These are phyloP conservation scores for Fusarium oligoseptatum DNA, from an alignment of 2,329 filamentous ascomycete species.

Conservation along the genomic window DNA sequence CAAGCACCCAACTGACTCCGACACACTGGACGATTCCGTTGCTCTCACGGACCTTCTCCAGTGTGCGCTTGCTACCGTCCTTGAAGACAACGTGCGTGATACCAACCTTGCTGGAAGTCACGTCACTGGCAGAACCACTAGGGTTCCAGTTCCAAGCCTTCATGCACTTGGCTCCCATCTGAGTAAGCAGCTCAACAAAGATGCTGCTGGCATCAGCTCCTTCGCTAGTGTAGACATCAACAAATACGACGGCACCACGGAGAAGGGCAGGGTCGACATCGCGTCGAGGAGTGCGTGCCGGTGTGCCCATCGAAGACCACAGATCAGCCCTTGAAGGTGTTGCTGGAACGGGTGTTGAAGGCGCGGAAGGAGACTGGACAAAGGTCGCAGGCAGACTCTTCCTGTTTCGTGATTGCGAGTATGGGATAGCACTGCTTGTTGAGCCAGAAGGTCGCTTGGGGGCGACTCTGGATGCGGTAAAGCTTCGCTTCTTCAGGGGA, in stretches of 20 bases:
- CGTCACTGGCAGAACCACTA: constrained; percentile 52
- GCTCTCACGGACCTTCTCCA: constrained; percentile 83
- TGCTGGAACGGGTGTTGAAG: constrained; percentile 49
- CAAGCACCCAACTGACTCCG: constrained; percentile 88
- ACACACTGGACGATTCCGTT: constrained; percentile 85
- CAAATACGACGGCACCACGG: constrained; percentile 80
- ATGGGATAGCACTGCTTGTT: constrained; percentile 65
- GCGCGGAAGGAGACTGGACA: constrained; percentile 44
- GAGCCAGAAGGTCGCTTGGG: constrained; percentile 58
- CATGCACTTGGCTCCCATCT: constrained; percentile 86
- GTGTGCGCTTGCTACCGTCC: constrained; percentile 82
- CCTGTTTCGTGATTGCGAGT: constrained; percentile 63
- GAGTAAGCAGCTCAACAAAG: constrained; percentile 81
- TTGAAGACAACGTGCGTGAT: constrained; percentile 94
- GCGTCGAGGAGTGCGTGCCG: constrained; percentile 67
- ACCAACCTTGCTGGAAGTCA: constrained; percentile 68
- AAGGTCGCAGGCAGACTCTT: constrained; percentile 42
- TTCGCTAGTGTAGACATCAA: constrained; percentile 86
- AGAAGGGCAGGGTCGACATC: constrained; percentile 69
- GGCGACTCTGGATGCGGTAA: constrained; percentile 64
- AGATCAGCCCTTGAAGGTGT: constrained; percentile 63
- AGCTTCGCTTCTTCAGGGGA: constrained; percentile 63
- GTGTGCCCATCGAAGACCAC: constrained; percentile 69
- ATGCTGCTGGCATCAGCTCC: constrained; percentile 85
- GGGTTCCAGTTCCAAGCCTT: constrained; percentile 83